Evolutionary conservation across 202 grass and related monocot species (phyloP), one percentile per base, ranked within the genome.

Genomic region (Elaeis oleifera): DNA sequence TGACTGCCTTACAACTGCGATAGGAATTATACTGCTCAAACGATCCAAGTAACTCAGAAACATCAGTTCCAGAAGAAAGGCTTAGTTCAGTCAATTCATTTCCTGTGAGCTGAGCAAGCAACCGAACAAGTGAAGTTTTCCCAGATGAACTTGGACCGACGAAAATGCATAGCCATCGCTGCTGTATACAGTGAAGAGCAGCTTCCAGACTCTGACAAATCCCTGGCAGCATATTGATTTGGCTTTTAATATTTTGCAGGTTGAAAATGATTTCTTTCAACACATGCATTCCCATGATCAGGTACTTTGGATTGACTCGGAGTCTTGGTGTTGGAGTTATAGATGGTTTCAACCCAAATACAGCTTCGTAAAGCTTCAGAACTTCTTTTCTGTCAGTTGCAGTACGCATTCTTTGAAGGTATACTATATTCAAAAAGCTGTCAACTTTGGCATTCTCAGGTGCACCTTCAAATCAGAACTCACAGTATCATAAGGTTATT

Each of bases 1-100:
- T 61, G 15, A 81, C 83, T 55, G 58, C 36, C 70, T 82, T 90
- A 69, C 88, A 96, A 67, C 81, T 81, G 65, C 91, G 80, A 67
- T 85, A 90, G 50, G 75, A 74, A 73, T 83, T 96, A 74, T 96
- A 96, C 82, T 96, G 91, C 54, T 96, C 91, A 90, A 96, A 96
- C 59, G 84, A 96, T 51, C 91, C 91, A 24, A 96, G 76, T 60
- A 96, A 73, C 71, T 96, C 91, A 52, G 91, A 85, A 27, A 96
- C 91, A 78, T 96, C 91, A 55, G 87, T 96, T 73, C 84, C 87
- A 55, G 83, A 77, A 31, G 91, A 96, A 70, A 96, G 77, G 81
- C 85, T 96, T 61, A 96, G 61, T 54, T 96, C 91, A 51, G 83
- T 80, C 67, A 90, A 79, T 31, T 74, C 71, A 65, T 90, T 96